Evolutionary conservation across 2,329 filamentous ascomycete species (phyloP), one percentile per base, ranked within the genome.

Genomic region (Lachnellula willkommii): DNA sequence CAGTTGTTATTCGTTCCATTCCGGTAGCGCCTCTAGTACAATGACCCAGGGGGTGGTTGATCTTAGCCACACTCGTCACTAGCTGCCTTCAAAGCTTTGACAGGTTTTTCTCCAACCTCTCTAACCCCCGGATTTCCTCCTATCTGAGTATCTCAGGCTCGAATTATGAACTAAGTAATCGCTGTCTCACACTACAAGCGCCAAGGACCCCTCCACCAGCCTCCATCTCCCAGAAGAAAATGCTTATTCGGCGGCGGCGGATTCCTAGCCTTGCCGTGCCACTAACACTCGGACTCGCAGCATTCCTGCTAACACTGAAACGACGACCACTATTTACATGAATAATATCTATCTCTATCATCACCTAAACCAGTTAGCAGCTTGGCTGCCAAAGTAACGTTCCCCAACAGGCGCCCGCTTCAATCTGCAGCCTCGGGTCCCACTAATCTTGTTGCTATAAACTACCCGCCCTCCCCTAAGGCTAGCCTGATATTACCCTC

Each of bases 21-120:
- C 15, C 5, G 12, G 37, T 39, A 9, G 28, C 8, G 28, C 11
- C 12, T 50, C n/a, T 36, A n/a, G 20, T 24, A 37, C 43, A 52
- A 54, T 20, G 45, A 52, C 52, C 12, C 35, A 20, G 42, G 51
- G 51, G 17, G 35, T 17, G 45, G 52, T 42, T 43, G 56, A 58
- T 58, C 56, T 37, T 52, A 39, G 55, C 55, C 43, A 55, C 39
- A 52, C 45, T 49, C 56, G 56, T 47, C 56, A 17, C 36, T 45
- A 49, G 28, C 35, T n/a, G 28, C 20, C 24, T 9, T n/a, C n/a
- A 32, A 36, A 12, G 48, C 22, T 26, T 39, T 28, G 17, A 14
- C 15, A 4, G 32, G 37, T 26, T 52, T 55, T 51, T 57, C 17
- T 4, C 47, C 32, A 53, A 50, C 50, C 28, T 24, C 9, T 11